Percentiles rank a stretch among this genome's conserved stretches.
Conservation (phyloP, 257 asterid species). For the Fraxinus anomala region DNA sequence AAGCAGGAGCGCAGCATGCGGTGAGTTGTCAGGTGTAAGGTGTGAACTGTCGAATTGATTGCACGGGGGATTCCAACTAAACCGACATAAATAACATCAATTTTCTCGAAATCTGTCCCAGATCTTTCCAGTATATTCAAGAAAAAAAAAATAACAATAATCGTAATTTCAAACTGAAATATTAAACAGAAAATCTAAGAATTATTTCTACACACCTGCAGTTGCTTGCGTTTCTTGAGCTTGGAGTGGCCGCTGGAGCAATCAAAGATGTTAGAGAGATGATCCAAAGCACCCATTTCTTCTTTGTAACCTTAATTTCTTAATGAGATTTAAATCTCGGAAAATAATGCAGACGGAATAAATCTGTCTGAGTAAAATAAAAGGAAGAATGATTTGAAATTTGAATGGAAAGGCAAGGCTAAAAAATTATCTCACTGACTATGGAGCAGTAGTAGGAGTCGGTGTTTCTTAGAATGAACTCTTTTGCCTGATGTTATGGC, state of each 20-base stretch:
- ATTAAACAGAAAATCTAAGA: background rate
- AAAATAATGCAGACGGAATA: background rate
- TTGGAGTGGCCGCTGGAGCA: slow-evolving; percentile 62
- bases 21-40: slow-evolving; percentile 34
- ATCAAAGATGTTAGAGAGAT: slow-evolving; percentile 72
- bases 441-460: no score
- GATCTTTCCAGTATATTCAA: slow-evolving; percentile 17
- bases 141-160: background rate
- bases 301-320: background rate
- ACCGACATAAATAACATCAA: background rate
- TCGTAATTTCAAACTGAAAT: background rate
- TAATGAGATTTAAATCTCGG: background rate
- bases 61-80: background rate
- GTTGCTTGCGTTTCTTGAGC: slow-evolving; percentile 70
- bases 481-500: background rate
- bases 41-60: background rate
- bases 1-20: slow-evolving; percentile 10
- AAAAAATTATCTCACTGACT: background rate
- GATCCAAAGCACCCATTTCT: slow-evolving; percentile 80
- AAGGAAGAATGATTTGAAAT: background rate
- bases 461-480: background rate
- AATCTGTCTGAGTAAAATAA: background rate
- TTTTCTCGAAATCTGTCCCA: slow-evolving; percentile 28
- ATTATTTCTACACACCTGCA: slow-evolving; percentile 47
- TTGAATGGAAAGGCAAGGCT: background rate